phyloP scores from a whole-genome alignment of 2,329 filamentous ascomycete species.

The Pseudogymnoascus sp. region DNA sequence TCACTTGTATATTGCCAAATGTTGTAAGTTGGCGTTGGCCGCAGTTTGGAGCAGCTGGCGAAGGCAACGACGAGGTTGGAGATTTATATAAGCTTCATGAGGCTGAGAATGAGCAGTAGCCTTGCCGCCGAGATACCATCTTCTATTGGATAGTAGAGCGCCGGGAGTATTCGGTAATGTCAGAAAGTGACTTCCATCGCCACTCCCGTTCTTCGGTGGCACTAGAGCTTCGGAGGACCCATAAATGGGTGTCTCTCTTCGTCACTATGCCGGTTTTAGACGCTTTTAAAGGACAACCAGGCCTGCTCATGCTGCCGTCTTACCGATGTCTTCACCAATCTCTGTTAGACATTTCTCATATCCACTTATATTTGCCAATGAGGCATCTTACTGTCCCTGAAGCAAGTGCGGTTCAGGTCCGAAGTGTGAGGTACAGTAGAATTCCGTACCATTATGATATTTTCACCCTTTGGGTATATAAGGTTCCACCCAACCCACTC shows the following conservation, averaged over 20 bases:
- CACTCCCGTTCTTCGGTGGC: slow-evolving; percentile 10
- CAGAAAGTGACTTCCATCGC: slow-evolving; percentile 5
- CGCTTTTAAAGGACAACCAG: not conserved
- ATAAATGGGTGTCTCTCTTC: not conserved
- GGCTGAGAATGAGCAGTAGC: not conserved
- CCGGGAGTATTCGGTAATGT: not conserved
- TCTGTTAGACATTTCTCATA: not conserved
- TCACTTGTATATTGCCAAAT: not conserved
- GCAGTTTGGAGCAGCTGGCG: not conserved
- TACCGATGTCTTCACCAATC: slow-evolving; percentile 2
- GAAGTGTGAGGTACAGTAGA: not conserved
- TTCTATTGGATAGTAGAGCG: not conserved
- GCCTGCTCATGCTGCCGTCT: not conserved
- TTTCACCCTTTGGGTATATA: not conserved
- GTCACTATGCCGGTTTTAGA: not conserved
- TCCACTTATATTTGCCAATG: slow-evolving; percentile 1
- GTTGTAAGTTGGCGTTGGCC: not conserved
- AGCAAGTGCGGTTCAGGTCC: not conserved
- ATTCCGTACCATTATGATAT: not conserved
- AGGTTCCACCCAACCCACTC: not conserved
- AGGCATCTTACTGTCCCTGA: not conserved
- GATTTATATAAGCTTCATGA: not conserved
- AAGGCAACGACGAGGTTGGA: not conserved
- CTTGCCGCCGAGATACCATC: not conserved
- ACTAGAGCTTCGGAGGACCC: not conserved